Percentiles rank a stretch among this genome's conserved stretches.
These are phyloP conservation scores for Dendrobium officinale DNA, from an alignment of 106 monocot species.

Conservation along the genomic window DNA sequence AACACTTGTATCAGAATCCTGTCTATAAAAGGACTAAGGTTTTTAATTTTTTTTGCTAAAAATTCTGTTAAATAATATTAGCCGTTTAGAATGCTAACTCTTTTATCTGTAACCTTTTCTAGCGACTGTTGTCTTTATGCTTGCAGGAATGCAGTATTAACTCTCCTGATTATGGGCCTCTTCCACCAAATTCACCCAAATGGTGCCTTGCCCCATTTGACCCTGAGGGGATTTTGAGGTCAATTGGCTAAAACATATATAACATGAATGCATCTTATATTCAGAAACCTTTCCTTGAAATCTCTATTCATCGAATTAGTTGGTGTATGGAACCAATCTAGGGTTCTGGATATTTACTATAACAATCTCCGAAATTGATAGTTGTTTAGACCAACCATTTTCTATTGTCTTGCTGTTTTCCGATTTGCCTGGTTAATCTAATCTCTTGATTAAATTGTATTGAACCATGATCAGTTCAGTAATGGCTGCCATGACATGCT, in stretches of 20 bases:
- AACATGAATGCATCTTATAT: neutral
- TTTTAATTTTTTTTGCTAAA: slow-evolving; percentile 4
- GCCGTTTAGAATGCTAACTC: neutral
- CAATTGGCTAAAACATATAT: neutral
- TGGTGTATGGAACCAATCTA: neutral
- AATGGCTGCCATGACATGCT: slow-evolving; percentile 86
- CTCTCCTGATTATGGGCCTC: slow-evolving; percentile 93
- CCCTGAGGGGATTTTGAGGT: slow-evolving; percentile 95
- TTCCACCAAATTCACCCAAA: slow-evolving; percentile 64
- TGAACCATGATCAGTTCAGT: slow-evolving; percentile 49
- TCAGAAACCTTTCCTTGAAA: neutral
- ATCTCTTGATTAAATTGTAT: neutral
- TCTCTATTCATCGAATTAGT: neutral
- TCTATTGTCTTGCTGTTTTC: neutral
- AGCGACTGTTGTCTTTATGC: neutral
- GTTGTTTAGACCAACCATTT: no score
- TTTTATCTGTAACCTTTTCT: neutral
- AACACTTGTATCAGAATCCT: slow-evolving; percentile 80
- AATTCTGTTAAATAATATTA: neutral
- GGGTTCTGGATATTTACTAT: neutral
- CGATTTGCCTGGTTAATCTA: neutral
- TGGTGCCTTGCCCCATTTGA: slow-evolving; percentile 99
- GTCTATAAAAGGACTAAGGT: slow-evolving; percentile 95
- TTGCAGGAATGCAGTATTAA: slow-evolving; percentile 79
- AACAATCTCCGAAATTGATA: neutral